Conservation (phyloP, 148 eudicot species). For the Dianthus caryophyllus region DNA sequence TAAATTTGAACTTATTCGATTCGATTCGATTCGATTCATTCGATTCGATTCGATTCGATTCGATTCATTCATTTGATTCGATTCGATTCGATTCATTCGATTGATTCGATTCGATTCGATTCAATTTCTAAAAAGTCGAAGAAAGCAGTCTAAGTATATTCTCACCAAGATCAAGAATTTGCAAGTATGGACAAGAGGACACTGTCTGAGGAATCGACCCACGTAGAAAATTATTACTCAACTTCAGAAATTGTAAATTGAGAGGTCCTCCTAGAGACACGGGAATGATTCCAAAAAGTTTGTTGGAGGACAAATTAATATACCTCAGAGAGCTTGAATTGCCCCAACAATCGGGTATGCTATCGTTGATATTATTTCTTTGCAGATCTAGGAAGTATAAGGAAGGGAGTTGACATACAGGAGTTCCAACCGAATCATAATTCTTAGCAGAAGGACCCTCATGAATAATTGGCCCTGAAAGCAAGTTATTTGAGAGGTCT, state of each 20-base stretch:
- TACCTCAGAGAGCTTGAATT: not conserved
- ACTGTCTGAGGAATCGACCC: conserved; percentile 21
- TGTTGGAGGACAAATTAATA: conserved; percentile 10
- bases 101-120: too few species aligned
- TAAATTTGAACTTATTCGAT: too few species aligned
- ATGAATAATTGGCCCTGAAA: conserved; percentile 18
- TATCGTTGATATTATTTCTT: conserved; percentile 22
- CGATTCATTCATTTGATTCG: too few species aligned
- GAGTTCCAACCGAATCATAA: not conserved
- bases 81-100: too few species aligned
- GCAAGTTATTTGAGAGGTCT: conserved; percentile 31
- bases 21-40: too few species aligned
- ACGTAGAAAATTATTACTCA: conserved; percentile 28
- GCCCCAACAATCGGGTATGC: conserved; percentile 25
- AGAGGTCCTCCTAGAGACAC: conserved; percentile 10
- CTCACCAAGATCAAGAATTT: conserved; percentile 34
- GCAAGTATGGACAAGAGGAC: conserved; percentile 8
- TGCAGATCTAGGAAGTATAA: conserved; percentile 6
- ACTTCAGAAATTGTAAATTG: conserved; percentile 1
- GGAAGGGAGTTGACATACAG: not conserved
- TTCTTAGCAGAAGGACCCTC: not conserved
- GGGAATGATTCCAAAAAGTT: conserved; percentile 29
- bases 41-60: too few species aligned
- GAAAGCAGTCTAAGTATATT: conserved; percentile 31
- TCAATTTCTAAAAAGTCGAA: too few species aligned